Evolutionary conservation across 179 eudicot species (phyloP), one percentile per base, ranked within the genome.

Genomic region (Drosera spatulata): DNA sequence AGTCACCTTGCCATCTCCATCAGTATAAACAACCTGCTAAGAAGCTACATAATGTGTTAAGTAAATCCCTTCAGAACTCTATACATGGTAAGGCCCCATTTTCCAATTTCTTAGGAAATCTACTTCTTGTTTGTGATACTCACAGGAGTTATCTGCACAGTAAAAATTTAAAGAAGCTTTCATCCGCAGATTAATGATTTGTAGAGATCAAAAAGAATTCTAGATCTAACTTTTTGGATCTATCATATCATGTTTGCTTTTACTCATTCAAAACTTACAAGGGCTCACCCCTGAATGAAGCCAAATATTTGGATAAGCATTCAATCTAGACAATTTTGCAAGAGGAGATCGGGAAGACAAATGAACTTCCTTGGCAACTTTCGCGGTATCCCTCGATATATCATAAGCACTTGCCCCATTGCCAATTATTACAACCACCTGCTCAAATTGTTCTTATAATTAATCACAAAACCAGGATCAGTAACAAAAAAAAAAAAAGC

Each of bases 341-440:
- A 60, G 10, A 37, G 79, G 75, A 11, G 71, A 51, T 71, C 85
- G 69, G 48, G 85, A 73, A 9, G 85, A 85, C 50, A 85, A 68
- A 73, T 83, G 93, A 67, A 87, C 89, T 64, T 88, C 79, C 68
- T 78, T 80, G 39, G 88, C 85, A 37, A 73, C 77, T 14, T 39
- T 60, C 12, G 80, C 71, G 14, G 85, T 72, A 41, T 85, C 96
- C 41, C 45, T 67, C 2, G 85, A 77, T 60, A 88, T 85, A 56
- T 88, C 96, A 3, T 7, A 2, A 33, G 80, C 82, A 69, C 89
- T 85, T 37, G 84, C 63, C 44, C 93, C 93, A 58, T 43, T 67
- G 46, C 89, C 96, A 22, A 88, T 79, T 43, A 85, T 57, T 11
- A 85, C 80, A 55, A 88, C 82, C 55, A 81, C 75, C 96, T 88